Percentiles rank a stretch among this genome's conserved stretches.
Evolutionary conservation across 2,329 filamentous ascomycete genomes (phyloP).

Genomic region (Cladophialophora exuberans): DNA sequence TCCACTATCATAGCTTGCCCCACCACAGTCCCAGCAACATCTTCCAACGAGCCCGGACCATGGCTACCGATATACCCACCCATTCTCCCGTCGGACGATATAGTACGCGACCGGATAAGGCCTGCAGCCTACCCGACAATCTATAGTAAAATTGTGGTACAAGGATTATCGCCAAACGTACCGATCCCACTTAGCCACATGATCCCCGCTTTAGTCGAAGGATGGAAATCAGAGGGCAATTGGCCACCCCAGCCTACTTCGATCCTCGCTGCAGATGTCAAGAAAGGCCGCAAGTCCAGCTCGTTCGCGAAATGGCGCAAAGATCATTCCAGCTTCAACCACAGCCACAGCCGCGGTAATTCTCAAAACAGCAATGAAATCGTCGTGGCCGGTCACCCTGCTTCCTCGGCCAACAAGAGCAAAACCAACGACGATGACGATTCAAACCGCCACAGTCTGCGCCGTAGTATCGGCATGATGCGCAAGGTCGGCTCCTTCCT

Average conservation of each 20-base stretch:
- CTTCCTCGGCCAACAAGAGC: too few species aligned
- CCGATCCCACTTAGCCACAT: conserved; percentile 87
- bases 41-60: conserved; percentile 49
- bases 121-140: conserved; percentile 76
- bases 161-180: conserved; percentile 78
- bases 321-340: conserved; percentile 15
- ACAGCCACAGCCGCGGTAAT: neutral
- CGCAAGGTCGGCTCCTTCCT: conserved; percentile 12
- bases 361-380: neutral
- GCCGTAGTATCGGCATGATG: conserved; percentile 28
- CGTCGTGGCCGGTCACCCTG: neutral
- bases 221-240: conserved; percentile 91
- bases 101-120: conserved; percentile 76
- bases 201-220: conserved; percentile 77
- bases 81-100: conserved; percentile 72
- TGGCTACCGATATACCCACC: conserved; percentile 74
- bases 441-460: conserved; percentile 3
- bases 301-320: conserved; percentile 25
- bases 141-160: conserved; percentile 84
- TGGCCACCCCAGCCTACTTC: conserved; percentile 71
- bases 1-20: conserved; percentile 37
- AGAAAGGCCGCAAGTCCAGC: conserved; percentile 21
- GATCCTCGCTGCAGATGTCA: conserved; percentile 13
- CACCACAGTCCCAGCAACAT: conserved; percentile 47
- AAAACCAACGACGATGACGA: neutral